Percentiles rank a stretch among this genome's conserved stretches.
phyloP scores from a whole-genome alignment of 768 basidiomycete genomes.

The Boletus tylopilopsis region DNA sequence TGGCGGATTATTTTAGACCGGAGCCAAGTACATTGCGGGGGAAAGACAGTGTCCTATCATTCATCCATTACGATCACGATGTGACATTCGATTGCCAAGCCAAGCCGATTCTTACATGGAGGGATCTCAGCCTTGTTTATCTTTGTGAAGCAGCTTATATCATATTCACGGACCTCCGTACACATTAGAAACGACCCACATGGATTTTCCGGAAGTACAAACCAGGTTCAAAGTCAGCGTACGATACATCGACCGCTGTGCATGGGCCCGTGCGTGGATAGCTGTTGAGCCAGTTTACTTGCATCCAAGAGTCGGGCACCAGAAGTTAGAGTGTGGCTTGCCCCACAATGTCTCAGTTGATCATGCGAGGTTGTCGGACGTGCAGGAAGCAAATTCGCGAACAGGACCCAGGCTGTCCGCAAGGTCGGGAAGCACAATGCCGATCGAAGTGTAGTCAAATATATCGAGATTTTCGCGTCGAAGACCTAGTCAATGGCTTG shows the following conservation, averaged over 20 bases:
- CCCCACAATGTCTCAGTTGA: slow-evolving; percentile 8
- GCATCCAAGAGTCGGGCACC: slow-evolving; percentile 1
- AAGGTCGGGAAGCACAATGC: neutral
- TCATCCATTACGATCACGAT: neutral
- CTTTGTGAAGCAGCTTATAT: slow-evolving; percentile 2
- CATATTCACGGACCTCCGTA: slow-evolving; percentile 1
- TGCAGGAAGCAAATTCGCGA: slow-evolving; percentile 6
- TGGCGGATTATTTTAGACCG: neutral
- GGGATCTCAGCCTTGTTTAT: neutral
- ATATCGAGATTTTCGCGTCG: neutral
- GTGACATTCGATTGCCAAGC: neutral
- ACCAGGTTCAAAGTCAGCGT: neutral
- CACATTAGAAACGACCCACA: neutral
- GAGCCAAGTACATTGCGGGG: neutral
- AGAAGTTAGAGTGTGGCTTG: slow-evolving; percentile 1
- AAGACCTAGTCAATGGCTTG: neutral
- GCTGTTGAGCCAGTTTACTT: neutral
- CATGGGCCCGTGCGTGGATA: neutral
- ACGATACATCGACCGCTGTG: too few relatives aligned
- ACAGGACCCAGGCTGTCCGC: neutral
- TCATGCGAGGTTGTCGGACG: neutral
- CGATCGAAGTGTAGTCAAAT: neutral
- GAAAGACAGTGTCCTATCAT: neutral
- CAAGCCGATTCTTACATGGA: too few relatives aligned
- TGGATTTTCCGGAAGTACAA: neutral